Evolutionary conservation across 2,329 filamentous ascomycete genomes (phyloP).

Genomic region (Trichoderma citrinoviride): DNA sequence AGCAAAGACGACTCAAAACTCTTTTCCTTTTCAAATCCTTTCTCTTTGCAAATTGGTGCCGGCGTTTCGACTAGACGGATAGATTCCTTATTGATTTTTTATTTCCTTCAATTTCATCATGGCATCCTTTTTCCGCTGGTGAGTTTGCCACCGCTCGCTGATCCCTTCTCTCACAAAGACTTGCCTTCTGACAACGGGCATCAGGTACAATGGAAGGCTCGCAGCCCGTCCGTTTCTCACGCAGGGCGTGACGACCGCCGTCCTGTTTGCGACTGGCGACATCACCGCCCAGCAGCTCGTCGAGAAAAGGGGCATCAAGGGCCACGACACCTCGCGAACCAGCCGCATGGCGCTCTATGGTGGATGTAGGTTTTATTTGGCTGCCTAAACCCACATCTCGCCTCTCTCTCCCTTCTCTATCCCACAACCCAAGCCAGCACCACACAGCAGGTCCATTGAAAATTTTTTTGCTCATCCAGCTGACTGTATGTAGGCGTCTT

Average conservation of each 20-base stretch:
- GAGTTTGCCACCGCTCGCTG: conserved; percentile 4
- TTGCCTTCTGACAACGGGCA: conserved; percentile 21
- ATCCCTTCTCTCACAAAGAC: background rate
- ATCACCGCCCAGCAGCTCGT: conserved; percentile 86
- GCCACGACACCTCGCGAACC: conserved; percentile 72
- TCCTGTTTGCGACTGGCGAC: conserved; percentile 92
- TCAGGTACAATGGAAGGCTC: conserved; percentile 82
- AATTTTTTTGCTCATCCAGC: conserved; percentile 4
- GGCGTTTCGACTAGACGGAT: conserved; percentile 15
- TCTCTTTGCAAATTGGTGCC: background rate
- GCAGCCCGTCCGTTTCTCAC: conserved; percentile 81
- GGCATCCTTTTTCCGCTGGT: conserved; percentile 20
- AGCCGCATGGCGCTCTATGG: conserved; percentile 79
- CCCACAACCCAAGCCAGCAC: background rate
- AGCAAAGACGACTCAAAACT: background rate
- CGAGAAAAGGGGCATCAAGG: conserved; percentile 72
- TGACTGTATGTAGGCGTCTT: conserved; percentile 61
- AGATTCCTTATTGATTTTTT: background rate
- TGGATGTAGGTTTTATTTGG: conserved; percentile 54
- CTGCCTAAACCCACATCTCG: background rate
- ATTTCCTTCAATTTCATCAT: conserved; percentile 4
- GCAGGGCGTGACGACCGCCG: conserved; percentile 82
- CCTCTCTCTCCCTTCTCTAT: conserved; percentile 1
- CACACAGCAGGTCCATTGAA: conserved; percentile 1
- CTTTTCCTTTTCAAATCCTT: background rate